phyloP scores from a whole-genome alignment of 768 basidiomycete species.

The Amanita pallidorosea region DNA sequence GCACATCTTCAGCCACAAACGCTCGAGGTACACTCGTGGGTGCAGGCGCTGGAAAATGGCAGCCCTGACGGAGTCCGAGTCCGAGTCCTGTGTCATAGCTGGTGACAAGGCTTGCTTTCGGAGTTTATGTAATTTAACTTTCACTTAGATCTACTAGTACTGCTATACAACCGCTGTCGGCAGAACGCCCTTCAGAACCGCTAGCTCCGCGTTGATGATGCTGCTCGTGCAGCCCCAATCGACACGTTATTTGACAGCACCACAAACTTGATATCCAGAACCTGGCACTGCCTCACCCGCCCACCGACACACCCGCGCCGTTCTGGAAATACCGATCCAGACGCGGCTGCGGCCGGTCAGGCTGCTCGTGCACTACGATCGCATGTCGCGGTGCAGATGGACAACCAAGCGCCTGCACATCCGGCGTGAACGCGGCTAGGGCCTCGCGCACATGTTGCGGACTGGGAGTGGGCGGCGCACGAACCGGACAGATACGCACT shows the following conservation, averaged over 20 bases:
- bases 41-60: constrained; percentile 81
- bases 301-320: constrained; percentile 87
- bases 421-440: constrained; percentile 61
- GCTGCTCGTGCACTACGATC: constrained; percentile 86
- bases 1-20: constrained; percentile 69
- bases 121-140: too few species aligned
- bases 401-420: constrained; percentile 52
- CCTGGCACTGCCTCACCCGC: constrained; percentile 79
- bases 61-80: constrained; percentile 31
- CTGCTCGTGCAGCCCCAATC: constrained; percentile 92
- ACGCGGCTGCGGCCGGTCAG: constrained; percentile 89
- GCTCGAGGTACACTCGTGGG: constrained; percentile 78
- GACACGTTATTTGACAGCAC: constrained; percentile 88
- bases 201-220: constrained; percentile 95
- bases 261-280: constrained; percentile 94
- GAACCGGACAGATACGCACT: constrained; percentile 84
- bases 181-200: constrained; percentile 62
- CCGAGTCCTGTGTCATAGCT: constrained; percentile 15
- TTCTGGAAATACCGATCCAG: constrained; percentile 84
- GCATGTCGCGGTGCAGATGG: constrained; percentile 81
- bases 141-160: too few species aligned
- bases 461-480: constrained; percentile 62
- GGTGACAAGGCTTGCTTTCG: too few species aligned
- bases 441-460: constrained; percentile 84
- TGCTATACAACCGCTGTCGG: not conserved